phyloP scores from a whole-genome alignment of 78 protist species.

The Dictyostelium brefeldianum region DNA sequence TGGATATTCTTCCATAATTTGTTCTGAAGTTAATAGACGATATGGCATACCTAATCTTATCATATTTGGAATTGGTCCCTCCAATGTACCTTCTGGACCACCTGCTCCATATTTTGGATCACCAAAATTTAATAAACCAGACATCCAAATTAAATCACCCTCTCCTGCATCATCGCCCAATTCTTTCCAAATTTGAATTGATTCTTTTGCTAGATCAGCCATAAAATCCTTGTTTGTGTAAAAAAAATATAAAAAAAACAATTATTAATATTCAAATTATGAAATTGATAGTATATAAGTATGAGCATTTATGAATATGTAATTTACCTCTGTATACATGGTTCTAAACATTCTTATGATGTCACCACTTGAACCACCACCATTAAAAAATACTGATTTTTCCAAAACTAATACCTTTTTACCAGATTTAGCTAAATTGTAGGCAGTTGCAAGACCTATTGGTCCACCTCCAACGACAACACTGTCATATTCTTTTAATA shows the following conservation, averaged over 20 bases:
- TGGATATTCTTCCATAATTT: constrained; percentile 34
- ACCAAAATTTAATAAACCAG: constrained; percentile 28
- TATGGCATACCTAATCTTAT: constrained; percentile 10
- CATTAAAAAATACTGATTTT: constrained; percentile 2
- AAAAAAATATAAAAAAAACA: not conserved
- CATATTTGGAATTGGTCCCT: constrained; percentile 6
- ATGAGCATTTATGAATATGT: not conserved
- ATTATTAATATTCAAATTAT: not conserved
- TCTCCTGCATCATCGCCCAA: not conserved
- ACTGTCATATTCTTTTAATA: not conserved
- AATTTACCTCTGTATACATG: constrained; percentile 5
- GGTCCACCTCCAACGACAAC: constrained; percentile 23
- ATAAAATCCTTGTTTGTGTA: not conserved
- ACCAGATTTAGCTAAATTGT: constrained; percentile 1
- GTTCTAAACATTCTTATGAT: constrained; percentile 20
- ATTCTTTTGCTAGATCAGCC: not conserved
- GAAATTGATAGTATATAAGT: no score
- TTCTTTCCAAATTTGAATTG: constrained; percentile 17
- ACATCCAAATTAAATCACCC: constrained; percentile 6
- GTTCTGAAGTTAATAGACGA: not conserved
- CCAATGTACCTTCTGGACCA: constrained; percentile 38
- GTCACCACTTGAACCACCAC: constrained; percentile 22
- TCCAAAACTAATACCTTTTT: constrained; percentile 2
- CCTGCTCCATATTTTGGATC: constrained; percentile 40
- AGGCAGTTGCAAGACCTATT: constrained; percentile 4